Percentiles rank a stretch among this genome's conserved stretches.
phyloP scores from a whole-genome alignment of 306 rosid genomes.

The Citrullus mucosospermus region DNA sequence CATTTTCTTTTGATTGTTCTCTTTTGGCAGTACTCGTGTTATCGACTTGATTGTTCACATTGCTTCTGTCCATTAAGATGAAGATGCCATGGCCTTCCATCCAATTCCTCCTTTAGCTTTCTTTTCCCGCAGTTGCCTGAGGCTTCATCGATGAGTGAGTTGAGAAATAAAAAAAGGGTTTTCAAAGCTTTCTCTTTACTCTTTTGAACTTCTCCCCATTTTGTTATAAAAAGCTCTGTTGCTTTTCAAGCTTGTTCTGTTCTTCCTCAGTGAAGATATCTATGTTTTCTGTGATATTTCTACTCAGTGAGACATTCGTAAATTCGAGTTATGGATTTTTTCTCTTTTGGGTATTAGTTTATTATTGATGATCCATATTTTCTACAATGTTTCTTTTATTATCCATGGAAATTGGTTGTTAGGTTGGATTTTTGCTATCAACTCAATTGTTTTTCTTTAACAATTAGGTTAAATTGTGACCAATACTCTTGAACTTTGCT shows the following conservation, averaged over 20 bases:
- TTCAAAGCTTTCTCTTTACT: background rate
- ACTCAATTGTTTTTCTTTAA: too few species aligned
- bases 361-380: too few species aligned
- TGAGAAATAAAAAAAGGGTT: background rate
- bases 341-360: too few species aligned
- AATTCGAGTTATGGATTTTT: too few species aligned
- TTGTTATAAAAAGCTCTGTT: background rate
- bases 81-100: background rate
- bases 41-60: conserved; percentile 43
- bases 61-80: conserved; percentile 13
- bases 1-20: background rate
- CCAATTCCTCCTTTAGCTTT: background rate
- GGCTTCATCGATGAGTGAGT: background rate
- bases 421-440: too few species aligned
- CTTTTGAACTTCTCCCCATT: background rate
- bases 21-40: conserved; percentile 59
- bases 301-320: background rate
- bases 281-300: background rate
- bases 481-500: too few species aligned
- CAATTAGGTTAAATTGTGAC: too few species aligned
- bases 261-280: background rate
- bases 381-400: too few species aligned
- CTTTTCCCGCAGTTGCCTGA: background rate
- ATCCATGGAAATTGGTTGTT: too few species aligned
- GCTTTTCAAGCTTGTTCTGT: background rate